These are phyloP conservation scores for Triadica sebifera DNA, from an alignment of 345 rosid species.

Conservation along the genomic window DNA sequence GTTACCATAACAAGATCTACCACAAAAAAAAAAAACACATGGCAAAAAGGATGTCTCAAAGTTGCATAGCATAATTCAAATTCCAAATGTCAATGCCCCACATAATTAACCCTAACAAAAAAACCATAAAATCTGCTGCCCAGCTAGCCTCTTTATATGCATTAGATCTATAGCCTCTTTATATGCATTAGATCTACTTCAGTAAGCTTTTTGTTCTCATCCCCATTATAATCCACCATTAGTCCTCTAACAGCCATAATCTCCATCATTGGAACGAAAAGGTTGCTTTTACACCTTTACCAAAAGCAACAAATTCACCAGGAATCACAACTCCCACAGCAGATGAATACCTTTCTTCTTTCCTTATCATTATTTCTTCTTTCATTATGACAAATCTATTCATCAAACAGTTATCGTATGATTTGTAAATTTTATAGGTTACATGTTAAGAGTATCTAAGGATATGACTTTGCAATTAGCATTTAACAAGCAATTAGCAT, in stretches of 20 bases:
- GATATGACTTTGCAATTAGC: not conserved
- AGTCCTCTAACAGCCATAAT: not conserved
- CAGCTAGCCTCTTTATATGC: not conserved
- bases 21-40: not conserved
- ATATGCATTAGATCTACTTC: not conserved
- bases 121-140: not conserved
- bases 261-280: not conserved
- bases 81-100: too few species aligned
- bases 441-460: not conserved
- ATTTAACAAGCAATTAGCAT: too few species aligned
- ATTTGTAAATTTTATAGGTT: not conserved
- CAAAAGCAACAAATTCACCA: not conserved
- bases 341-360: not conserved
- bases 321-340: not conserved
- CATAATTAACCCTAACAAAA: not conserved
- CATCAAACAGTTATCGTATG: not conserved
- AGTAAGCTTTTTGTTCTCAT: not conserved
- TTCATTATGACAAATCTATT: not conserved
- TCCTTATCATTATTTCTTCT: not conserved
- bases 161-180: too few species aligned
- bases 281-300: not conserved
- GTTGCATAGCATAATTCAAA: not conserved
- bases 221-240: not conserved
- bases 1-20: not conserved
- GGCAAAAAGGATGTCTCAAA: not conserved